Percentiles rank a stretch among this genome's conserved stretches.
These are phyloP conservation scores for Hyaloperonospora brassicae DNA, from an alignment of 352 stramenopile species.

Conservation along the genomic window DNA sequence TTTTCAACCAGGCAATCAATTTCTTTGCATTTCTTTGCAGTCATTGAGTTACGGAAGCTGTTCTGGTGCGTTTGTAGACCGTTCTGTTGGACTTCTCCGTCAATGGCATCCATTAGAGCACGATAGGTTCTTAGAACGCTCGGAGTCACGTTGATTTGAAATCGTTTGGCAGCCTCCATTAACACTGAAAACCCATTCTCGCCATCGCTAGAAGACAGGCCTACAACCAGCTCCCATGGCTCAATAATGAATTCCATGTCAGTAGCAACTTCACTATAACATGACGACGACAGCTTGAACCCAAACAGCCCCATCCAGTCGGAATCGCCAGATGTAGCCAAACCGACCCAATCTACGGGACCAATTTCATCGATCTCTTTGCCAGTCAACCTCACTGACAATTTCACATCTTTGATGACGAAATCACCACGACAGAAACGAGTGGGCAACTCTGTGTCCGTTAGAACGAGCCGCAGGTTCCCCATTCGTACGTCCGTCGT, in stretches of 20 bases:
- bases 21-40: constrained; percentile 32
- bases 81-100: constrained; percentile 51
- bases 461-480: constrained; percentile 54
- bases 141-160: constrained; percentile 72
- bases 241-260: constrained; percentile 71
- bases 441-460: constrained; percentile 44
- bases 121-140: constrained; percentile 69
- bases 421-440: constrained; percentile 54
- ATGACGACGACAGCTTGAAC: constrained; percentile 59
- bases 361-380: constrained; percentile 50
- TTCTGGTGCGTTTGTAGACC: constrained; percentile 61
- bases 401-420: constrained; percentile 52
- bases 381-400: constrained; percentile 41
- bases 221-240: constrained; percentile 55
- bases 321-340: constrained; percentile 47
- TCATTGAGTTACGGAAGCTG: constrained; percentile 33
- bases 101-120: constrained; percentile 67
- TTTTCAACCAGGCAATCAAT: constrained; percentile 65
- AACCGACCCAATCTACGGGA: constrained; percentile 40
- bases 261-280: constrained; percentile 58
- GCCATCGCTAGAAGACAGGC: constrained; percentile 40
- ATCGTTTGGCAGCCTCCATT: constrained; percentile 55
- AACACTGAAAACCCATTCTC: constrained; percentile 58
- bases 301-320: constrained; percentile 58
- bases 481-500: constrained; percentile 57